Percentiles rank a stretch among this genome's conserved stretches.
Evolutionary conservation across 768 basidiomycete species (phyloP).

Genomic region (Leccinum disarticulatum): DNA sequence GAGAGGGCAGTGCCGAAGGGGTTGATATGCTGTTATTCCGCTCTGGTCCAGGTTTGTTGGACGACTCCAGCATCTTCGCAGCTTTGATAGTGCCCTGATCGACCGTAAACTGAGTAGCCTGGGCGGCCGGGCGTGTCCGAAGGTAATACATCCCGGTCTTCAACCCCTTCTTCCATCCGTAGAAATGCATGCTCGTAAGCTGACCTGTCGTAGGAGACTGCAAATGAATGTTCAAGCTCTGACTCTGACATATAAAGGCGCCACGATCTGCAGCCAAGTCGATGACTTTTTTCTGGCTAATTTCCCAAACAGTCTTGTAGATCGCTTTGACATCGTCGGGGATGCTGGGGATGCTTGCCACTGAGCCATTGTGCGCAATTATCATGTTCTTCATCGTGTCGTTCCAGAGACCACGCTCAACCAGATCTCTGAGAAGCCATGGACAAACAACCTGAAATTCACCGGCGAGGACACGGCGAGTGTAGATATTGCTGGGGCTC

Average conservation of each 20-base stretch:
- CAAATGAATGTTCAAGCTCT: slow-evolving; percentile 92
- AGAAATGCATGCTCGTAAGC: slow-evolving; percentile 95
- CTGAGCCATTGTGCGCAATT: slow-evolving; percentile 90
- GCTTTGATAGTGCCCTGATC: slow-evolving; percentile 77
- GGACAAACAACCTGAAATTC: slow-evolving; percentile 99
- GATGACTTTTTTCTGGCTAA: slow-evolving; percentile 96
- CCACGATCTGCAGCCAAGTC: slow-evolving; percentile 99
- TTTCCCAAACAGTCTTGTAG: slow-evolving; percentile 99
- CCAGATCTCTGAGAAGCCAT: slow-evolving; percentile 97
- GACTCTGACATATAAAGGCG: slow-evolving; percentile 95
- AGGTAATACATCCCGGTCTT: slow-evolving; percentile 99
- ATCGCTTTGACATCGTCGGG: slow-evolving; percentile 93
- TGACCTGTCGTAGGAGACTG: slow-evolving; percentile 88
- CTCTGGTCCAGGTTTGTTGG: slow-evolving; percentile 20
- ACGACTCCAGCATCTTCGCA: slow-evolving; percentile 34
- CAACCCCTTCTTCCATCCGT: slow-evolving; percentile 99
- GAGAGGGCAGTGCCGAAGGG: slow-evolving; percentile 30
- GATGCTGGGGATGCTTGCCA: slow-evolving; percentile 85
- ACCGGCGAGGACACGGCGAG: slow-evolving; percentile 97
- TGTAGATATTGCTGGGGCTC: slow-evolving; percentile 88
- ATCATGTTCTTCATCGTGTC: slow-evolving; percentile 99
- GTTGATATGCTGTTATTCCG: slow-evolving; percentile 20
- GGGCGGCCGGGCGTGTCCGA: slow-evolving; percentile 89
- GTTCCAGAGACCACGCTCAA: slow-evolving; percentile 93
- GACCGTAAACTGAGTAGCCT: slow-evolving; percentile 97